Evolutionary conservation across 2,329 filamentous ascomycete species (phyloP).

Genomic region (Aspergillus eucalypticola): DNA sequence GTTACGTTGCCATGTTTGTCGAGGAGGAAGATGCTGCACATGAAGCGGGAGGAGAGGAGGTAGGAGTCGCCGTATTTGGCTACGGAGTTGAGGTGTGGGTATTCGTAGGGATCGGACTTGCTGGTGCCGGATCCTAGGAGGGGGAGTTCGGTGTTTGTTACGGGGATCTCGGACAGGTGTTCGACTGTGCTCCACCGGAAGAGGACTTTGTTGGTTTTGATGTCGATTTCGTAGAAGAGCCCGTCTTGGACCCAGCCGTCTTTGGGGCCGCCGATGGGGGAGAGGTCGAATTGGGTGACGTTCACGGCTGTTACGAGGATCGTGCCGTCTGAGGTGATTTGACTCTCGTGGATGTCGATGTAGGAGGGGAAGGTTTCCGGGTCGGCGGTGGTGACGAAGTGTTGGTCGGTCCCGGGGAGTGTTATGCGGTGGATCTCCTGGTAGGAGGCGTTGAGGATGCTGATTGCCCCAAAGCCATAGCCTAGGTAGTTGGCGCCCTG

Average conservation of each 20-base stretch:
- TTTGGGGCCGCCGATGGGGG: conserved; percentile 21
- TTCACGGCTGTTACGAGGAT: conserved; percentile 20
- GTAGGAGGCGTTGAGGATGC: conserved; percentile 26
- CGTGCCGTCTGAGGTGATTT: conserved; percentile 23
- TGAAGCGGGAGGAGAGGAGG: no score
- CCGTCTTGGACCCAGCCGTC: conserved; percentile 30
- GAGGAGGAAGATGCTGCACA: no score
- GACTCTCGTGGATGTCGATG: conserved; percentile 28
- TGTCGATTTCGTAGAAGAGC: conserved; percentile 30
- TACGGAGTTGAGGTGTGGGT: no score
- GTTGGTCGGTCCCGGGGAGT: conserved; percentile 10
- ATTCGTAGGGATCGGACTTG: no score
- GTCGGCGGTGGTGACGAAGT: conserved; percentile 17
- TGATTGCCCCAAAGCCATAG: conserved; percentile 22
- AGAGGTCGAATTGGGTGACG: no score
- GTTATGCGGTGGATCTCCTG: conserved; percentile 25
- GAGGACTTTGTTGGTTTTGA: conserved; percentile 26
- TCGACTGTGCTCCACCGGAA: conserved; percentile 29
- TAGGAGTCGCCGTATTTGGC: no score
- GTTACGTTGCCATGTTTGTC: no score
- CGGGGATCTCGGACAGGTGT: conserved; percentile 19
- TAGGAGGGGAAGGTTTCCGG: conserved; percentile 19
- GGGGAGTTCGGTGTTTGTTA: no score
- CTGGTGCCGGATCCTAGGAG: no score
- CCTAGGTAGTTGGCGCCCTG: conserved; percentile 19